Conservation (phyloP, 768 basidiomycete species). For the Auricularia sp. region DNA sequence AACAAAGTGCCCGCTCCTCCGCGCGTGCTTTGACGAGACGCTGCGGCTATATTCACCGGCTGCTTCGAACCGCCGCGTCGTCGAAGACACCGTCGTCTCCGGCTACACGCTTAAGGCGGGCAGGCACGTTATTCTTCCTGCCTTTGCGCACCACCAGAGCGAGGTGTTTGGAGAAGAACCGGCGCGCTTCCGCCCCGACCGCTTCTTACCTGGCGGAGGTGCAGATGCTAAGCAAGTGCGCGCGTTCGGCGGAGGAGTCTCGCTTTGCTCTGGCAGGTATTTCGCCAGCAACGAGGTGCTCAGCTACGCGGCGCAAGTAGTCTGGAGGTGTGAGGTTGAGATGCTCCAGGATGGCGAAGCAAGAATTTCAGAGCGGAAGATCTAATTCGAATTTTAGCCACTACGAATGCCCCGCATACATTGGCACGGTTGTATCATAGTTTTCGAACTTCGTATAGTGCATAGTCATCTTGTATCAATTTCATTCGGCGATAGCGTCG, state of each 20-base stretch:
- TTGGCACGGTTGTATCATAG: not conserved
- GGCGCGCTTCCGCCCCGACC: not conserved
- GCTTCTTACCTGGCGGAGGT: not conserved
- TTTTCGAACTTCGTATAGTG: not conserved
- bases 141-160: not conserved
- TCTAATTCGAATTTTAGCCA: not conserved
- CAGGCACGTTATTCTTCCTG: not conserved
- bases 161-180: not conserved
- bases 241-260: not conserved
- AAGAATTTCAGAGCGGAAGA: not conserved
- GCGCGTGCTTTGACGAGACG: not conserved
- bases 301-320: not conserved
- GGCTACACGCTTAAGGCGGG: not conserved
- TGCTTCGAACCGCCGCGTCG: not conserved
- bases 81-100: not conserved
- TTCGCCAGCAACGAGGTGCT: slow-evolving; percentile 1
- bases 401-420: too few species aligned
- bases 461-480: not conserved
- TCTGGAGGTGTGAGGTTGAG: not conserved
- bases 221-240: not conserved
- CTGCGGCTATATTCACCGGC: not conserved
- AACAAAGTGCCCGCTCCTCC: not conserved
- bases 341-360: not conserved
- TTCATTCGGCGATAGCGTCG: not conserved
- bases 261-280: not conserved